Base-by-base conservation (phyloP, 208 protist genomes). In the Wallacemonas sp. region DNA sequence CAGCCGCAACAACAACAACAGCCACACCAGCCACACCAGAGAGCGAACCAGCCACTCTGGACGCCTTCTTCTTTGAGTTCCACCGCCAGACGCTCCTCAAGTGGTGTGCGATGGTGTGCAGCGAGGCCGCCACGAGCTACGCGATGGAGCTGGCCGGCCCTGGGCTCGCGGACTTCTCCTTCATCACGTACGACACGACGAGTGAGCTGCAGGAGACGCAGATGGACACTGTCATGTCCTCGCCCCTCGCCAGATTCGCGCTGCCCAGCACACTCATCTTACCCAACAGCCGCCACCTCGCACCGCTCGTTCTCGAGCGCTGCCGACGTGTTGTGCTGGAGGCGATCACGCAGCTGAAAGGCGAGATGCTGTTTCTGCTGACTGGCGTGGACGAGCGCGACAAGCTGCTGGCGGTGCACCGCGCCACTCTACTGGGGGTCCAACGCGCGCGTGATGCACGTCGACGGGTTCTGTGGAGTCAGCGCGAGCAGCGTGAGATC, bases 281-380 rank as follows among this genome's bases (percentile, higher is more conserved):
- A 9, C 29, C 26, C 5, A 32, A 69, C 41, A 66, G 68, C 29
- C 70, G 60, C 32, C 71, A 80, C 16, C 61, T 72, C 61, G 63
- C 58, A 2, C 72, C 69, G 21, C 64, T 58, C 26, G 76, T 76
- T 11, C 36, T 86, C 12, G 72, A 78, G n/a, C 64, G 46, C 19
- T 49, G 74, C 26, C 67, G 80, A 1, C 63, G 65, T 33, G 63
- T 81, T 2, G 69, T 86, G 56, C 38, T 80, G 43, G 72, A 81
- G 61, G 68, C 73, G 11, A 43, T 86, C 26, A 72, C 65, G 29
- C 68, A 70, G 32, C 63, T 86, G 21, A 86, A 82, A 30, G 80
- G 80, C 1, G 80, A 86, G 72, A 29, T 82, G 34, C 76, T 80
- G 39, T 86, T 71, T 67, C 58, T 86, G 16, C 38, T 86, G 29